phyloP scores from a whole-genome alignment of 495 filamentous ascomycete species.

The Lasiosphaeria ovina region DNA sequence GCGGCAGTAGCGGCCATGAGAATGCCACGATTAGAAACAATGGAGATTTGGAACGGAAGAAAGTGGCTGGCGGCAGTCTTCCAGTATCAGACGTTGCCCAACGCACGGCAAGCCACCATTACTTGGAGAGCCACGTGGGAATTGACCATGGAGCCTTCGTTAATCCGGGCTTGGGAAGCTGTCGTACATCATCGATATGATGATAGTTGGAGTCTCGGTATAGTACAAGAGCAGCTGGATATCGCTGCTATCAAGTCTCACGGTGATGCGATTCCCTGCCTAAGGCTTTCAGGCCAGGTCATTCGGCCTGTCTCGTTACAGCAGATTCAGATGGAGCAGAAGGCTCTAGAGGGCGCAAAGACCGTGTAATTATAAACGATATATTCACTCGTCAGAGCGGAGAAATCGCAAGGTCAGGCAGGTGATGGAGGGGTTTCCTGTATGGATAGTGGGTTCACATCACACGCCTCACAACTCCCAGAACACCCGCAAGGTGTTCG shows the following conservation, averaged over 20 bases:
- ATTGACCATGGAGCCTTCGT: neutral
- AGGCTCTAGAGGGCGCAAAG: slow-evolving; percentile 26
- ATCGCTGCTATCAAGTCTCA: slow-evolving; percentile 32
- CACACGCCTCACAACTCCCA: no score
- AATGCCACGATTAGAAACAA: slow-evolving; percentile 5
- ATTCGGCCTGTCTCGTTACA: slow-evolving; percentile 36
- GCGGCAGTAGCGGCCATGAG: neutral
- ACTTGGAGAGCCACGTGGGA: slow-evolving; percentile 1
- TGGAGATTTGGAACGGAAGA: slow-evolving; percentile 7
- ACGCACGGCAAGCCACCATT: neutral
- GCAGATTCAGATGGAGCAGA: slow-evolving; percentile 35
- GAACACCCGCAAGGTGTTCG: no score
- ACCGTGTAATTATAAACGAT: slow-evolving; percentile 13
- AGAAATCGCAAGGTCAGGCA: no score
- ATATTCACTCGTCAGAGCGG: neutral
- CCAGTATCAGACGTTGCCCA: neutral
- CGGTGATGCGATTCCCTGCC: slow-evolving; percentile 33
- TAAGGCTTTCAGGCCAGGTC: slow-evolving; percentile 30
- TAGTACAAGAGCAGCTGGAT: slow-evolving; percentile 29
- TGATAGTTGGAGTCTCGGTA: slow-evolving; percentile 19
- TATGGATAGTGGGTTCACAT: no score
- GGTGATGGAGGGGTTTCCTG: no score
- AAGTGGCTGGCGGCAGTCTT: neutral
- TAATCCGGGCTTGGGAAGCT: slow-evolving; percentile 6
- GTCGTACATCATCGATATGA: slow-evolving; percentile 29